phyloP scores from a whole-genome alignment of 495 filamentous ascomycete genomes.

The Usnea hakonensis region DNA sequence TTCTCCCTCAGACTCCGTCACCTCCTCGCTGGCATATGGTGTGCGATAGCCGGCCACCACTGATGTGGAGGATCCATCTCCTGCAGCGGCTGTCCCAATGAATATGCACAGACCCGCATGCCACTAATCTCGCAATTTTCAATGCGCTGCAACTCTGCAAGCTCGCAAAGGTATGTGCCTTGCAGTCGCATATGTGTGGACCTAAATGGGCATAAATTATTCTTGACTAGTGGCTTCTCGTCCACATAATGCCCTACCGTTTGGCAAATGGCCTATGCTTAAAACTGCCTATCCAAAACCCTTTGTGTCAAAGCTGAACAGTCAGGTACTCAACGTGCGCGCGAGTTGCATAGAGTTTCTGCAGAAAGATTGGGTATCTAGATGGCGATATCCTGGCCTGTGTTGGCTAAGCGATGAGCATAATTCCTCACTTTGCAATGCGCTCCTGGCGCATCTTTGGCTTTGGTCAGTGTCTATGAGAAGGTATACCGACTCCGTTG shows the following conservation, averaged over 20 bases:
- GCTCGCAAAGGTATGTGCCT: not conserved
- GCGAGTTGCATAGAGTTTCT: not conserved
- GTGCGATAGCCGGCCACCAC: not conserved
- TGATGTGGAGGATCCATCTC: not conserved
- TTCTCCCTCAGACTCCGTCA: too few species aligned
- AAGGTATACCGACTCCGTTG: too few species aligned
- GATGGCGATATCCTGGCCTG: not conserved
- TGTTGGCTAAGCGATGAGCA: not conserved
- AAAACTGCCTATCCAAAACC: not conserved
- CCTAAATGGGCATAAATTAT: not conserved
- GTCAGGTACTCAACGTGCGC: not conserved
- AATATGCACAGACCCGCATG: not conserved
- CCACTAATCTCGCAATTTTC: not conserved
- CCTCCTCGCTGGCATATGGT: not conserved
- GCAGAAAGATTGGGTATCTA: not conserved
- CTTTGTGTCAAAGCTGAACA: not conserved
- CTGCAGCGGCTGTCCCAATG: not conserved
- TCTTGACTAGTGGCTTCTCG: not conserved
- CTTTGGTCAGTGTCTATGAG: not conserved
- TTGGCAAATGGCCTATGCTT: not conserved
- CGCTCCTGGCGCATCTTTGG: not conserved
- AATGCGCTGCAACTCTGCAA: too few species aligned
- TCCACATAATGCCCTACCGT: not conserved
- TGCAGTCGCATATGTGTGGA: not conserved
- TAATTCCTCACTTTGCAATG: not conserved